phyloP scores from a whole-genome alignment of 768 basidiomycete species.

The Tulasnella calospora region DNA sequence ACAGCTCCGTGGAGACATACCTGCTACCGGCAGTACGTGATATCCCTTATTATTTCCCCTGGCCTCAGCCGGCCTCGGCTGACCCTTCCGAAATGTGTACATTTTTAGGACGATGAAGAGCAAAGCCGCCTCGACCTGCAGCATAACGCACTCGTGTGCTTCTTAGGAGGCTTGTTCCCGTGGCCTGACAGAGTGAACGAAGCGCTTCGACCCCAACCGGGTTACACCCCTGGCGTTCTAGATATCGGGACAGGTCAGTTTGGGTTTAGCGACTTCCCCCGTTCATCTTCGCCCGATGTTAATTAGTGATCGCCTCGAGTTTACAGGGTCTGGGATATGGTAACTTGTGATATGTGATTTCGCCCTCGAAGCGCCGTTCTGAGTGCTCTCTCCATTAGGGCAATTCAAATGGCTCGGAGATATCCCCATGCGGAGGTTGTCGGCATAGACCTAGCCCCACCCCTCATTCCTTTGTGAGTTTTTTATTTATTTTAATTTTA shows the following conservation, averaged over 20 bases:
- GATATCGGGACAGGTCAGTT: conserved; percentile 23
- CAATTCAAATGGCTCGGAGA: conserved; percentile 13
- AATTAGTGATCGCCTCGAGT: background rate
- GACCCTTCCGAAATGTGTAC: background rate
- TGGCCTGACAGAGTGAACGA: conserved; percentile 1
- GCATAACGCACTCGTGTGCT: conserved; percentile 4
- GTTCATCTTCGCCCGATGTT: background rate
- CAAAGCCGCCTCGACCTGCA: conserved; percentile 23
- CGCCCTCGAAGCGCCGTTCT: background rate
- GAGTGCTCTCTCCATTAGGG: background rate
- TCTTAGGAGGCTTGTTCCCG: conserved; percentile 18
- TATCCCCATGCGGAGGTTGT: conserved; percentile 24
- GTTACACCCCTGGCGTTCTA: conserved; percentile 13
- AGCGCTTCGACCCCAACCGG: background rate
- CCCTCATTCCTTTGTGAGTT: conserved; percentile 14
- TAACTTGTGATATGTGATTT: background rate
- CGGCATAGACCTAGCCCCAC: conserved; percentile 21
- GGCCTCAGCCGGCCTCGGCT: background rate
- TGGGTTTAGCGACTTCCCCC: background rate
- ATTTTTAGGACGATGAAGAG: conserved; percentile 15
- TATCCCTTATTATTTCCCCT: background rate
- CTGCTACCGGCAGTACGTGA: conserved; percentile 23
- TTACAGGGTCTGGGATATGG: background rate
- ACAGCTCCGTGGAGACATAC: conserved; percentile 16
- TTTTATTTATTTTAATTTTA: background rate